Percentiles rank a stretch among this genome's conserved stretches.
Conservation (phyloP, 495 filamentous ascomycete species). For the Immersiella caudata region DNA sequence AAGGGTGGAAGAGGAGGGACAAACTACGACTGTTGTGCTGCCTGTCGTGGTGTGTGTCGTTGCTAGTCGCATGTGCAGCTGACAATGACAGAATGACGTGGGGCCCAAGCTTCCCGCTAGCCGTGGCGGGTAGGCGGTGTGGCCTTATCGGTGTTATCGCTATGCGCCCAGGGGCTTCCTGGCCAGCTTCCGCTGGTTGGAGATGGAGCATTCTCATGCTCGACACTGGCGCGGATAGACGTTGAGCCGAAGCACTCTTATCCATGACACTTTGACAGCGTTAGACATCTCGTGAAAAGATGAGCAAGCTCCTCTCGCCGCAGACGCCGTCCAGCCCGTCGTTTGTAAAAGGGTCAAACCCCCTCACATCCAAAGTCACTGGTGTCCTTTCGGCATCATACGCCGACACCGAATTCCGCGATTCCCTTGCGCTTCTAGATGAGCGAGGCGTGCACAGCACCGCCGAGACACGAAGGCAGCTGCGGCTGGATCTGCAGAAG, state of each 20-base stretch:
- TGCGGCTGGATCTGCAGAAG: constrained; percentile 84
- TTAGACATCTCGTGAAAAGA: not conserved
- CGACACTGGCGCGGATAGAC: not conserved
- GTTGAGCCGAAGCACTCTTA: not conserved
- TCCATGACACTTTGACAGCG: not conserved
- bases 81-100: constrained; percentile 32
- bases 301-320: constrained; percentile 18
- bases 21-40: not conserved
- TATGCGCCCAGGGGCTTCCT: no score
- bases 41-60: constrained; percentile 9
- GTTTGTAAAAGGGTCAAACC: constrained; percentile 26
- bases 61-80: constrained; percentile 22
- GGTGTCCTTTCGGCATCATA: constrained; percentile 89
- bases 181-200: no score
- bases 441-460: constrained; percentile 71
- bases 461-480: constrained; percentile 73
- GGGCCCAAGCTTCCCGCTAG: constrained; percentile 21
- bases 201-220: not conserved
- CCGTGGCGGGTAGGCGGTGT: constrained; percentile 29
- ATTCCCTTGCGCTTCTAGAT: constrained; percentile 79
- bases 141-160: constrained; percentile 8
- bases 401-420: constrained; percentile 87
- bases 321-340: constrained; percentile 20
- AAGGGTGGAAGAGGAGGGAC: not conserved
- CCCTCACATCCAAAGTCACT: constrained; percentile 64